phyloP scores from a whole-genome alignment of 768 basidiomycete genomes.

The Amanita muscaria region DNA sequence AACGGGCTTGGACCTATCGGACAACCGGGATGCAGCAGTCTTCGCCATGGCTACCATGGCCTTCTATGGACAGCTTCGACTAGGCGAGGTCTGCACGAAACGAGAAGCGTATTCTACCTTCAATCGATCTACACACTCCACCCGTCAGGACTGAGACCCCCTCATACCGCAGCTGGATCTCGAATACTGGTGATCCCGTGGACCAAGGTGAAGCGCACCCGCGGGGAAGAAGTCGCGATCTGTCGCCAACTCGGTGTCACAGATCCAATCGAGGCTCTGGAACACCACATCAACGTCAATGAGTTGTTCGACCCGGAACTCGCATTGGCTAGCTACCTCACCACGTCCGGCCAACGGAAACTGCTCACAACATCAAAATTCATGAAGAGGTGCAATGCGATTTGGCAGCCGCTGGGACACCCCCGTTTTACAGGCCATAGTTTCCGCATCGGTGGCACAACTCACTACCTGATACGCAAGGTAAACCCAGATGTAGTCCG shows the following conservation, averaged over 20 bases:
- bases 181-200: slow-evolving; percentile 23
- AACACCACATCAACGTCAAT: slow-evolving; percentile 16
- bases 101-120: neutral
- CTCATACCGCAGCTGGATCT: neutral
- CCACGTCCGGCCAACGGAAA: neutral
- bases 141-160: neutral
- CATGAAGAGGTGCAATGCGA: slow-evolving; percentile 9
- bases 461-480: slow-evolving; percentile 14
- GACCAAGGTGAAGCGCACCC: slow-evolving; percentile 23
- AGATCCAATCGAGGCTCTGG: slow-evolving; percentile 15
- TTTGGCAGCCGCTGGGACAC: slow-evolving; percentile 4
- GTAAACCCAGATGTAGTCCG: slow-evolving; percentile 21
- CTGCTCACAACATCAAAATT: neutral
- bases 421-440: slow-evolving; percentile 12
- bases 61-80: slow-evolving; percentile 26
- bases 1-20: too few relatives aligned
- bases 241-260: slow-evolving; percentile 9
- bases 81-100: slow-evolving; percentile 20
- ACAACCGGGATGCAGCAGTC: slow-evolving; percentile 22
- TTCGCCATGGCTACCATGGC: slow-evolving; percentile 23
- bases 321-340: slow-evolving; percentile 8
- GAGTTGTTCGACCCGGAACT: neutral
- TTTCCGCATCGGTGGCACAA: slow-evolving; percentile 19
- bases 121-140: too few relatives aligned
- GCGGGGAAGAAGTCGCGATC: slow-evolving; percentile 21